Evolutionary conservation across 176 grass and related monocot species (phyloP).

Genomic region (Avena insularis): DNA sequence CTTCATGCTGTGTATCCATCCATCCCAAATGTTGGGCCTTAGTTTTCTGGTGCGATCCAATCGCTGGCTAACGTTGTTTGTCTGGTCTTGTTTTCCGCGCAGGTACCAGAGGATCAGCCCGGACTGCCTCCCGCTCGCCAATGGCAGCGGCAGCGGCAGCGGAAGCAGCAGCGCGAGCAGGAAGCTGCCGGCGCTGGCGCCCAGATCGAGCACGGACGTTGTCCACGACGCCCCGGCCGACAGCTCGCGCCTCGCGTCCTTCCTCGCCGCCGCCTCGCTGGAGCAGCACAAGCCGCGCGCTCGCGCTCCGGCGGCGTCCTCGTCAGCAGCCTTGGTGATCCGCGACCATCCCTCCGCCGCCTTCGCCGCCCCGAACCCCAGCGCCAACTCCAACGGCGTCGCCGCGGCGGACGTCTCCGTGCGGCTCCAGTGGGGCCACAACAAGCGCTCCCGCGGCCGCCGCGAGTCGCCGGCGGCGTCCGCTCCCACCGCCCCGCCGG

Average conservation of each 20-base stretch:
- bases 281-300: constrained; percentile 46
- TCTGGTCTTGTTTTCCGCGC: constrained; percentile 31
- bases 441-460: constrained; percentile 70
- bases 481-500: constrained; percentile 6
- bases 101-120: constrained; percentile 71
- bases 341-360: constrained; percentile 36
- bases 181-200: constrained; percentile 20
- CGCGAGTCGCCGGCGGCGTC: constrained; percentile 35
- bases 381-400: neutral
- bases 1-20: neutral
- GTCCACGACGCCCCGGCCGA: constrained; percentile 7
- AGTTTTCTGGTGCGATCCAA: constrained; percentile 41
- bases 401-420: constrained; percentile 21
- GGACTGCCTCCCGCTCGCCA: constrained; percentile 55
- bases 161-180: neutral
- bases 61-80: constrained; percentile 18
- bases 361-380: constrained; percentile 20
- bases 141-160: constrained; percentile 25
- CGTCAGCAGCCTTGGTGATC: neutral
- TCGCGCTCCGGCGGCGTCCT: constrained; percentile 16
- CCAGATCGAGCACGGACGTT: constrained; percentile 54
- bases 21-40: constrained; percentile 29
- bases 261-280: constrained; percentile 29
- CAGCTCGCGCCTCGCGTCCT: constrained; percentile 27
- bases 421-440: constrained; percentile 77